Evolutionary conservation across 176 grass and related monocot species (phyloP).

Genomic region (Aegilops speltoides): DNA sequence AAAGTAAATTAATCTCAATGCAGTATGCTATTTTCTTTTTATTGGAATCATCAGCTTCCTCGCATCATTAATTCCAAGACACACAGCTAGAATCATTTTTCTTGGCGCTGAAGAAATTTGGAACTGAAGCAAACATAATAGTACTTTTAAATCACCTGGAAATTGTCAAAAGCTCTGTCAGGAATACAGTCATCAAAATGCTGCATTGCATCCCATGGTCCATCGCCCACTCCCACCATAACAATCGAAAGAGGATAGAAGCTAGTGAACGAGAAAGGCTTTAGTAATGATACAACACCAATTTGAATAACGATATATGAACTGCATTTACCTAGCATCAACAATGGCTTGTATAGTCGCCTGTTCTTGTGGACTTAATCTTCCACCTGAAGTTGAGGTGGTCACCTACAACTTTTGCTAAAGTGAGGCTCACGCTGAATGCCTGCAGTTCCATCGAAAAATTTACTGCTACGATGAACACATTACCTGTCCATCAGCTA

Average conservation of each 20-base stretch:
- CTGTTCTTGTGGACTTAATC: slow-evolving; percentile 71
- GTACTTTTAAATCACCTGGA: slow-evolving; percentile 63
- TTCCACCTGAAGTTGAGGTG: slow-evolving; percentile 43
- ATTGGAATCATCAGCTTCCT: background rate
- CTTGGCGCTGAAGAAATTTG: background rate
- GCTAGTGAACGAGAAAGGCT: slow-evolving; percentile 46
- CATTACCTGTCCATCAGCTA: slow-evolving; percentile 91
- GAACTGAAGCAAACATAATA: slow-evolving; percentile 3
- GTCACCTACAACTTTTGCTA: slow-evolving; percentile 63
- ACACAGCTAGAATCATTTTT: background rate
- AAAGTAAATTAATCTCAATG: background rate
- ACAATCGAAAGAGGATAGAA: slow-evolving; percentile 94
- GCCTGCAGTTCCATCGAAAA: background rate
- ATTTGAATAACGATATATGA: background rate
- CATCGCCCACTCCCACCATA: slow-evolving; percentile 96
- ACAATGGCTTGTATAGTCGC: slow-evolving; percentile 89
- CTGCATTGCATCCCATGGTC: slow-evolving; percentile 95
- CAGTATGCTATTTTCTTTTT: background rate
- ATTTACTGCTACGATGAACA: slow-evolving; percentile 22
- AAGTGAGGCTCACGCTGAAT: slow-evolving; percentile 30
- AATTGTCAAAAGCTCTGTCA: slow-evolving; percentile 93
- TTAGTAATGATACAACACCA: slow-evolving; percentile 32
- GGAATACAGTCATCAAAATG: slow-evolving; percentile 98
- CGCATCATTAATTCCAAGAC: background rate
- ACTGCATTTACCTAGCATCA: slow-evolving; percentile 73